Conservation (phyloP, 169 alveolate genomes). For the Plasmodium fragile region DNA sequence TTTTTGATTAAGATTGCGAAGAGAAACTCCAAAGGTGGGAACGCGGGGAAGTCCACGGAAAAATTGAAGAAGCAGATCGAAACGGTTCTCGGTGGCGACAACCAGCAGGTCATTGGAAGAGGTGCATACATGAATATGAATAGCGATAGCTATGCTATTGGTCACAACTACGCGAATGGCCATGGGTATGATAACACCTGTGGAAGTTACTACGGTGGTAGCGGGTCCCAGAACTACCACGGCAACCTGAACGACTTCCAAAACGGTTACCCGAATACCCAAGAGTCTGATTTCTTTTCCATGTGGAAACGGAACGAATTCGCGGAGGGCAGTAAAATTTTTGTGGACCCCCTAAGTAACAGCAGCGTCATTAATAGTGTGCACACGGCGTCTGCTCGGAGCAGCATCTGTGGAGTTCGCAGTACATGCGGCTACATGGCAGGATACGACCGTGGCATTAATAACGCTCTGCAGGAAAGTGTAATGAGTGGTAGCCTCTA, state of each 20-base stretch:
- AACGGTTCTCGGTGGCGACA: background rate
- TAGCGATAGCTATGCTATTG: background rate
- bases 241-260: background rate
- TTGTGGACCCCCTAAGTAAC: background rate
- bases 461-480: background rate
- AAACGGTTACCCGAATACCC: background rate
- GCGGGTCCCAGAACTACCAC: background rate
- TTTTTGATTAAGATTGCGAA: constrained; percentile 32
- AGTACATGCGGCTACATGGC: background rate
- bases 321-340: background rate
- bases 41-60: background rate
- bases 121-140: background rate
- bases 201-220: background rate
- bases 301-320: background rate
- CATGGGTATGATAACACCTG: background rate
- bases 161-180: background rate
- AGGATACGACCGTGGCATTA: background rate
- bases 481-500: background rate
- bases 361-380: background rate
- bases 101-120: background rate
- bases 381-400: background rate
- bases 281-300: background rate
- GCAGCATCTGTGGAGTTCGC: background rate
- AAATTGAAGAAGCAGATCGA: background rate
- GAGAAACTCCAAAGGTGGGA: constrained; percentile 6